Percentiles rank a stretch among this genome's conserved stretches.
Evolutionary conservation across 2,329 filamentous ascomycete genomes (phyloP).

Genomic region (Hortaea sp.): DNA sequence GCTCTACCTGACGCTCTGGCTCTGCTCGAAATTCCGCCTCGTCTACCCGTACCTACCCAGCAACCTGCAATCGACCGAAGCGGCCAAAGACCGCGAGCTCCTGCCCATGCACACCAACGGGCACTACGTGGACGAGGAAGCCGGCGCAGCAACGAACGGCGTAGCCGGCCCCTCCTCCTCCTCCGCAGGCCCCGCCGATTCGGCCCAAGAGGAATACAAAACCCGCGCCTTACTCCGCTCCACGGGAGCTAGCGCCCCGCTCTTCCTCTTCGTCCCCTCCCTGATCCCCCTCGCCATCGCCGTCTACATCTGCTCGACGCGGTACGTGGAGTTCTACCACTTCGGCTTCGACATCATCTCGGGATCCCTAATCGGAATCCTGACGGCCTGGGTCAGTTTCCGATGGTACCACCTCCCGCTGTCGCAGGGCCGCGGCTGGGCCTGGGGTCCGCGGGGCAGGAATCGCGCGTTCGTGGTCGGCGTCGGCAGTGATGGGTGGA

Average conservation of each 20-base stretch:
- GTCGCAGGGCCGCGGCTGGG: conserved; percentile 70
- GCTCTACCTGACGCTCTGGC: conserved; percentile 76
- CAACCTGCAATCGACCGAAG: background rate
- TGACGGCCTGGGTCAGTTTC: conserved; percentile 65
- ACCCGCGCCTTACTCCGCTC: conserved; percentile 34
- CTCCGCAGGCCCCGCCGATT: conserved; percentile 18
- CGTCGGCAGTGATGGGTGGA: conserved; percentile 40
- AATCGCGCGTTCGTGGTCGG: conserved; percentile 71
- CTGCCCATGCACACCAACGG: conserved; percentile 17
- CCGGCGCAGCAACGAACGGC: conserved; percentile 1
- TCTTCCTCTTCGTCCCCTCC: conserved; percentile 63
- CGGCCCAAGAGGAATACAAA: background rate
- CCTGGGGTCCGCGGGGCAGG: conserved; percentile 69
- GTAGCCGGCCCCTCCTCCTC: background rate
- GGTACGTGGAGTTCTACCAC: conserved; percentile 82
- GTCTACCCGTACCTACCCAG: conserved; percentile 46
- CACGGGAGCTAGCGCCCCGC: conserved; percentile 70
- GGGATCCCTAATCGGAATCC: conserved; percentile 67
- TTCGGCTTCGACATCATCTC: conserved; percentile 88
- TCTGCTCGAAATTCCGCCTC: conserved; percentile 72
- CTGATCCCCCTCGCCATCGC: conserved; percentile 64
- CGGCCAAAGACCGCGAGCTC: conserved; percentile 12
- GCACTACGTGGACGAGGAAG: conserved; percentile 8
- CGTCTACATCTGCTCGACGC: conserved; percentile 72
- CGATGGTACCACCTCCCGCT: conserved; percentile 79